Evolutionary conservation across 148 eudicot genomes (phyloP), one percentile per base, ranked within the genome.

Genomic region (Cornus florida): DNA sequence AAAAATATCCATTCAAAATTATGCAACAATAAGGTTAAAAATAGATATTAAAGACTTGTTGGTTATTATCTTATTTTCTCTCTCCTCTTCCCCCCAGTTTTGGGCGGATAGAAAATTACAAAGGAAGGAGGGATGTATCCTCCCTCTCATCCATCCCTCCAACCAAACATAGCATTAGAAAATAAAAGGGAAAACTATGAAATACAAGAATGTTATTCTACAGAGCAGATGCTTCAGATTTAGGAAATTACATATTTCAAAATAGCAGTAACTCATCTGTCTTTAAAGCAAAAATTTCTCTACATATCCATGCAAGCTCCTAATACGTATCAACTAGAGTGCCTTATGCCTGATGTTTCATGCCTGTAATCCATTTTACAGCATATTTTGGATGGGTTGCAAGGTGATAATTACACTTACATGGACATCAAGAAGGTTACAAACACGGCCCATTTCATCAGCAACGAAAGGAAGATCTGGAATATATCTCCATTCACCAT

Each of bases 401-500:
- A 35, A 77, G 32, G 50, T 70, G 48, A 39, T 19, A 50, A 28
- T 67, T 67, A 64, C 56, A 91, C 98, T 91, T 83, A 94, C 98
- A 84, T 91, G 71, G 80, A 94, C 95, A 82, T 94, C 90, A 76
- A 94, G 95, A 77, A 92, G 87, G 80, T 94, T 92, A 75, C 82
- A 89, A 71, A 87, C 86, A 73, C 66, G 80, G 43, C 98, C 97
- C 83, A 72, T 84, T 67, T 91, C 94, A 87, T 85, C 93, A 28
- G 87, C 86, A 79, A 86, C 92, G 82, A 66, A 83, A 62, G 94
- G 97, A 81, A 90, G 92, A 75, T 95, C 97, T 39, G 93, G 94
- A 81, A 83, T 82, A 86, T 88, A 86, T 83, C 86, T 87, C 60
- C 79, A 43, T 79, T 93, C 89, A 35, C 97, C 97, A 86, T 95